phyloP scores from a whole-genome alignment of 192 early-diverging fungal species.

The Rhizophagus clarus region DNA sequence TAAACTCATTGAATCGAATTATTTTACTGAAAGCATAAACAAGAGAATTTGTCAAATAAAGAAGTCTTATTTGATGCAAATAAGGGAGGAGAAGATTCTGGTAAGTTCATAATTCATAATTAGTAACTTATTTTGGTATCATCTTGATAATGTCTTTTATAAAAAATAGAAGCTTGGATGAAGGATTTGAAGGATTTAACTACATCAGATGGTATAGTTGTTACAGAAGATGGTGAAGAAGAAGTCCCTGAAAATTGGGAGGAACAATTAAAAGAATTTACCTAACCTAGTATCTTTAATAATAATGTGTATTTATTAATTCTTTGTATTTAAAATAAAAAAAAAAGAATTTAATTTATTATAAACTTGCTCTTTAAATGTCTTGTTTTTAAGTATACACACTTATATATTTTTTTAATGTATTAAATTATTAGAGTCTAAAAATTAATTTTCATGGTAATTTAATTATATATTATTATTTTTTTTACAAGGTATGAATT shows the following conservation, averaged over 20 bases:
- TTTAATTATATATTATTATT: too few relatives aligned
- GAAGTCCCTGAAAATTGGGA: slow-evolving; percentile 47
- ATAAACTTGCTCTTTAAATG: too few relatives aligned
- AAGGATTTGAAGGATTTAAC: slow-evolving; percentile 44
- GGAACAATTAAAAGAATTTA: slow-evolving; percentile 42
- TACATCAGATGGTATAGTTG: slow-evolving; percentile 24
- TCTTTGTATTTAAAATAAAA: too few relatives aligned
- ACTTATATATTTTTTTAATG: too few relatives aligned
- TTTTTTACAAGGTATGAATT: too few relatives aligned
- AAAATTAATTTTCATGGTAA: too few relatives aligned
- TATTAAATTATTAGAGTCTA: too few relatives aligned
- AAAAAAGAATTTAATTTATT: too few relatives aligned
- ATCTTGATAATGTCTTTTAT: slow-evolving; percentile 10
- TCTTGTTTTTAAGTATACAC: too few relatives aligned
- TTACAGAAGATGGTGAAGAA: slow-evolving; percentile 38
- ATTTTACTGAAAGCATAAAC: not conserved
- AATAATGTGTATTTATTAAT: too few relatives aligned
- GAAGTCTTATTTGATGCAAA: slow-evolving; percentile 44
- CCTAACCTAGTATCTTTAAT: not conserved
- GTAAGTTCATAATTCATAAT: slow-evolving; percentile 29
- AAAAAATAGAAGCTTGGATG: slow-evolving; percentile 43
- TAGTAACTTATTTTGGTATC: not conserved
- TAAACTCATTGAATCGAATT: not conserved
- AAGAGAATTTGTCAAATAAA: slow-evolving; percentile 1
- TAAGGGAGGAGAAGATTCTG: slow-evolving; percentile 45